phyloP scores from a whole-genome alignment of 1,139 yeast genomes.

The Nematodospora anomalae region DNA sequence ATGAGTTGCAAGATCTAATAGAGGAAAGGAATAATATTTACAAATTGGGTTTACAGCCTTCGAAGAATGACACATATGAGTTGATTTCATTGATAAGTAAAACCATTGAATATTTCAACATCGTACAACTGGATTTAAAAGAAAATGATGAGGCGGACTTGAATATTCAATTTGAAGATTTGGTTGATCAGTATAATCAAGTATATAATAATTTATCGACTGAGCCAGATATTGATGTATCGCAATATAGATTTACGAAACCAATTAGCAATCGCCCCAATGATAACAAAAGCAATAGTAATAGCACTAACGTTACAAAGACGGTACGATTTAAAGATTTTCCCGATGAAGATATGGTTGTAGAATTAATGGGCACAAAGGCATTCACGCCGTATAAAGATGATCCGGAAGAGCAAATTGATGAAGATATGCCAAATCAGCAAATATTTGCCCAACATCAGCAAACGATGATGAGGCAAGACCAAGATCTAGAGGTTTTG shows the following conservation, averaged over 20 bases:
- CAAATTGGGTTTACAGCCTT: constrained; percentile 47
- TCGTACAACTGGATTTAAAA: constrained; percentile 33
- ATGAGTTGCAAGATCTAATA: constrained; percentile 41
- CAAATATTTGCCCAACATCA: constrained; percentile 68
- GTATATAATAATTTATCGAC: constrained; percentile 22
- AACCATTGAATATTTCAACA: constrained; percentile 29
- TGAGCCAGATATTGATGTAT: constrained; percentile 33
- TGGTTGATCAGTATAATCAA: constrained; percentile 23
- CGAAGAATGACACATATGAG: constrained; percentile 55
- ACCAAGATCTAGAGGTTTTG: constrained; percentile 55
- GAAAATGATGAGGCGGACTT: constrained; percentile 12
- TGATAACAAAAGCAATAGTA: constrained; percentile 1
- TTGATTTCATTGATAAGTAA: constrained; percentile 43
- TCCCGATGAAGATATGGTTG: constrained; percentile 22
- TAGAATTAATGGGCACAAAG: constrained; percentile 24
- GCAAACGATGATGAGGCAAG: constrained; percentile 63
- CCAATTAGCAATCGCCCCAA: constrained; percentile 6
- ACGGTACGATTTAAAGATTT: constrained; percentile 57
- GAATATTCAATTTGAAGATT: constrained; percentile 18
- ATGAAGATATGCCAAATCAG: constrained; percentile 24
- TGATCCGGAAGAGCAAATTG: constrained; percentile 25
- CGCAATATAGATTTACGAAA: constrained; percentile 34
- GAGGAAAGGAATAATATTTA: constrained; percentile 54
- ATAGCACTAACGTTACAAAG: constrained; percentile 24
- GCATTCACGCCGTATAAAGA: constrained; percentile 47